phyloP scores from a whole-genome alignment of 768 basidiomycete species.

The Pisolithus orientalis region DNA sequence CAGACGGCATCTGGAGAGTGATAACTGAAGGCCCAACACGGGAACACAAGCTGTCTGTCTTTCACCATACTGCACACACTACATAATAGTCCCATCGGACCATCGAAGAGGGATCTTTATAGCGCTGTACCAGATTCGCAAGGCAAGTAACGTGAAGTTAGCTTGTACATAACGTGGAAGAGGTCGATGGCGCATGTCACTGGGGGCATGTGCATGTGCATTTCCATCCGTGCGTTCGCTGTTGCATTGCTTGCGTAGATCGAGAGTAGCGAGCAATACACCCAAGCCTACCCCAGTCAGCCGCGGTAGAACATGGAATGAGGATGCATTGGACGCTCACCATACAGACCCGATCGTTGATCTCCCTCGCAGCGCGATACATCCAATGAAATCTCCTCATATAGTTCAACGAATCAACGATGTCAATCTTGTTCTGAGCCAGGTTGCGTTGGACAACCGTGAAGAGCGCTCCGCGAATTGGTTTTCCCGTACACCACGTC shows the following conservation, averaged over 20 bases:
- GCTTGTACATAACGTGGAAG: background rate
- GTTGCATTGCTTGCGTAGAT: conserved; percentile 78
- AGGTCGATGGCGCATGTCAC: conserved; percentile 57
- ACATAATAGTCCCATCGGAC: conserved; percentile 98
- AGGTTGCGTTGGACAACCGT: conserved; percentile 76
- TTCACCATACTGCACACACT: conserved; percentile 75
- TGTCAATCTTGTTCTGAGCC: conserved; percentile 66
- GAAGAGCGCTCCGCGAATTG: conserved; percentile 78
- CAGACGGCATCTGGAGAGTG: conserved; percentile 76
- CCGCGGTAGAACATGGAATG: background rate
- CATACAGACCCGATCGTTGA: conserved; percentile 79
- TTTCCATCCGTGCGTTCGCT: conserved; percentile 36
- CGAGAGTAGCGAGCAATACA: conserved; percentile 70
- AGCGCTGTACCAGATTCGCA: conserved; percentile 62
- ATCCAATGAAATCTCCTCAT: conserved; percentile 99
- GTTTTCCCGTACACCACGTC: conserved; percentile 64
- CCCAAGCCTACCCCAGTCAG: conserved; percentile 36
- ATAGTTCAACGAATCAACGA: conserved; percentile 90
- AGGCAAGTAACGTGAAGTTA: background rate
- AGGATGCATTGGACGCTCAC: conserved; percentile 39
- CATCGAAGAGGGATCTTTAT: conserved; percentile 39
- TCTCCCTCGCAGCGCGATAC: conserved; percentile 91
- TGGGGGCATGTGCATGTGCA: conserved; percentile 40
- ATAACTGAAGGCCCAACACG: conserved; percentile 73
- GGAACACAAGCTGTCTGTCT: conserved; percentile 58